phyloP scores from a whole-genome alignment of 371 early-diverging fungal genomes.

The Batkoa obscura region DNA sequence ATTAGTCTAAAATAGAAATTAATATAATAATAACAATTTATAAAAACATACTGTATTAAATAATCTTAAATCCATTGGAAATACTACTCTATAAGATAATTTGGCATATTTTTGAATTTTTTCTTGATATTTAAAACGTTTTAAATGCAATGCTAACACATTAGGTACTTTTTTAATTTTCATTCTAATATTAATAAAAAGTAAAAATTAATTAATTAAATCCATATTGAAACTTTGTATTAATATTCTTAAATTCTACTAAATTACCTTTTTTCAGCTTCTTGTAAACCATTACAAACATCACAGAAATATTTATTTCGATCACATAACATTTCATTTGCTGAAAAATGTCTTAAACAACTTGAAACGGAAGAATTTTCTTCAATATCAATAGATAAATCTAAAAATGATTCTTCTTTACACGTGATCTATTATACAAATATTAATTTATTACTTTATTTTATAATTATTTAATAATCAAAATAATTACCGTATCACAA shows the following conservation, averaged over 20 bases:
- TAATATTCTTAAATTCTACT: background rate
- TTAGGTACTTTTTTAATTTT: slow-evolving; percentile 84
- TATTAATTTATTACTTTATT: background rate
- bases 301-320: slow-evolving; percentile 96
- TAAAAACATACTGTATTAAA: slow-evolving; percentile 61
- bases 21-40: background rate
- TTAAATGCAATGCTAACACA: slow-evolving; percentile 84
- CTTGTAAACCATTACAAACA: slow-evolving; percentile 80
- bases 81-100: slow-evolving; percentile 83
- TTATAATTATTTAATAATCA: background rate
- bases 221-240: background rate
- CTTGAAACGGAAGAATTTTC: slow-evolving; percentile 82
- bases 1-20: slow-evolving; percentile 31
- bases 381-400: slow-evolving; percentile 88
- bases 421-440: slow-evolving; percentile 50
- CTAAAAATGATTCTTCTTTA: slow-evolving; percentile 85
- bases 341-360: slow-evolving; percentile 85
- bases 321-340: slow-evolving; percentile 77
- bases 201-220: background rate
- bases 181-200: slow-evolving; percentile 41
- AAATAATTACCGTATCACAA: slow-evolving; percentile 65
- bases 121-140: slow-evolving; percentile 93
- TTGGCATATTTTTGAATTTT: slow-evolving; percentile 74
- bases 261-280: slow-evolving; percentile 72
- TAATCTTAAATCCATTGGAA: slow-evolving; percentile 78